A percentile compares a stretch with the other conserved stretches of the same genome.
phyloP scores from a whole-genome alignment of 2,329 filamentous ascomycete genomes.

The Alternaria sp. region DNA sequence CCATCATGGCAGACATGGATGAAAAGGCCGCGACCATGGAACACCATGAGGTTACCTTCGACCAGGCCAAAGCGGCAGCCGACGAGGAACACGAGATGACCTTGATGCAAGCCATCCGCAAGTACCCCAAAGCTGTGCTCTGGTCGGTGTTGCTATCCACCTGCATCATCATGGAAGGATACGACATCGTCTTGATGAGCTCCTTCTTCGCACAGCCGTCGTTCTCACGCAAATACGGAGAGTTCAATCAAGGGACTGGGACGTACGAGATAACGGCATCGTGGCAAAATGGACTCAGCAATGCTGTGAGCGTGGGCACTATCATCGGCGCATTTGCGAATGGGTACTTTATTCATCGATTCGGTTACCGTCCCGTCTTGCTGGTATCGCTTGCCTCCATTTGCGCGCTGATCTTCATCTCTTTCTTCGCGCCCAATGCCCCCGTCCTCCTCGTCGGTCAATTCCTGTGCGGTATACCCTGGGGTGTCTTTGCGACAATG shows the following conservation, averaged over 20 bases:
- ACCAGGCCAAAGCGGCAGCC: constrained; percentile 13
- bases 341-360: constrained; percentile 45
- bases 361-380: constrained; percentile 39
- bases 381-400: constrained; percentile 20
- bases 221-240: constrained; percentile 50
- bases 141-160: constrained; percentile 85
- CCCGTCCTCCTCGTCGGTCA: constrained; percentile 24
- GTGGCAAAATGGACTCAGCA: constrained; percentile 52
- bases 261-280: constrained; percentile 47
- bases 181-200: constrained; percentile 78
- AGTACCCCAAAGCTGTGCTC: constrained; percentile 81
- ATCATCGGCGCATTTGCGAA: constrained; percentile 50
- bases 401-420: constrained; percentile 24
- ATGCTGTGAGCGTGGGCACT: constrained; percentile 49
- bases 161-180: constrained; percentile 87
- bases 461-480: constrained; percentile 41
- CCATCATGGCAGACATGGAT: background rate
- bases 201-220: constrained; percentile 67
- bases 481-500: constrained; percentile 50
- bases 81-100: constrained; percentile 40
- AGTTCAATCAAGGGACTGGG: constrained; percentile 29
- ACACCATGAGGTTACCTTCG: constrained; percentile 8
- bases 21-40: constrained; percentile 8
- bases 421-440: constrained; percentile 28
- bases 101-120: constrained; percentile 71